Percentiles rank a stretch among this genome's conserved stretches.
phyloP scores from a whole-genome alignment of 306 rosid species.

The Pyrus communis region DNA sequence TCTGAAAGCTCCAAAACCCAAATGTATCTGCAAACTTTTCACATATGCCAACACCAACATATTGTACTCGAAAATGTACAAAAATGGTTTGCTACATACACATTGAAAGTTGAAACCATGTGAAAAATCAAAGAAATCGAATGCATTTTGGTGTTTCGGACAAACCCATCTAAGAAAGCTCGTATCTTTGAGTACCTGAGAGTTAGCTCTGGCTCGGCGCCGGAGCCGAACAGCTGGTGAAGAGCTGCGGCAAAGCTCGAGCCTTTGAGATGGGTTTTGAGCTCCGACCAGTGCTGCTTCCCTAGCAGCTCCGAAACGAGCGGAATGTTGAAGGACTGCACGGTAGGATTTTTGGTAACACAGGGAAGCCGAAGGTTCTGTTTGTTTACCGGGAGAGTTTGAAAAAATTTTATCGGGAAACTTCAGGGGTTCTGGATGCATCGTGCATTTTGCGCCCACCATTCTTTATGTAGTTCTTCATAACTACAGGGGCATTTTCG shows the following conservation, averaged over 20 bases:
- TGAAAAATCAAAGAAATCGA: conserved; percentile 50
- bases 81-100: conserved; percentile 11
- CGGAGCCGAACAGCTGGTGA: conserved; percentile 39
- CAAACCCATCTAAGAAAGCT: conserved; percentile 47
- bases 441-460: not conserved
- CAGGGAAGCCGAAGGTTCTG: conserved; percentile 1
- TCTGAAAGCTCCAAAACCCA: conserved; percentile 46
- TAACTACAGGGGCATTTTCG: conserved; percentile 15
- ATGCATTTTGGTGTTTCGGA: conserved; percentile 31
- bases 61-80: conserved; percentile 34
- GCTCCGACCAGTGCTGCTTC: conserved; percentile 63
- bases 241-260: conserved; percentile 35
- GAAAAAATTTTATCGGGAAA: not conserved
- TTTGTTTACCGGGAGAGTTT: not conserved
- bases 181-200: conserved; percentile 60
- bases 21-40: conserved; percentile 26
- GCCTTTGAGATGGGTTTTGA: conserved; percentile 42
- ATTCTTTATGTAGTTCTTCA: not conserved
- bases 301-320: conserved; percentile 45
- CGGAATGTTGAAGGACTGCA: conserved; percentile 14
- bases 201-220: conserved; percentile 47
- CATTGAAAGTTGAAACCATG: conserved; percentile 16
- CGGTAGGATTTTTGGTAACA: conserved; percentile 12
- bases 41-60: conserved; percentile 61
- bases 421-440: not conserved